Evolutionary conservation across 2,329 filamentous ascomycete species (phyloP).

Genomic region (Lasiodiplodia citricola): DNA sequence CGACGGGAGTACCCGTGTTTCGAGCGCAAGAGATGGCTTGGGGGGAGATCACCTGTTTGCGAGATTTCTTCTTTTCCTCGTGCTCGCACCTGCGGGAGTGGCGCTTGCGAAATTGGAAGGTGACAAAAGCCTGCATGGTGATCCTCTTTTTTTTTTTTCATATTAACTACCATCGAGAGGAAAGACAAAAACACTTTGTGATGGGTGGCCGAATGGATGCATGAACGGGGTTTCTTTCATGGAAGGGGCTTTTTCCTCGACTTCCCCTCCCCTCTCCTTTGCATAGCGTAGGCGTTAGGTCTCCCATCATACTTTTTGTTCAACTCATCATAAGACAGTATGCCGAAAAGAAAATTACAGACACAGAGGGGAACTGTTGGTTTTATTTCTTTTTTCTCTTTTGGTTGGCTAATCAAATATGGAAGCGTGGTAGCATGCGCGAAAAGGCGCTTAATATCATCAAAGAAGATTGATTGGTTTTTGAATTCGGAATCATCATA

Average conservation of each 20-base stretch:
- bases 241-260: background rate
- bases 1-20: no score
- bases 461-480: background rate
- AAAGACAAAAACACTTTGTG: no score
- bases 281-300: constrained; percentile 24
- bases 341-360: background rate
- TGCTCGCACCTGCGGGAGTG: no score
- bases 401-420: background rate
- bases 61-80: background rate
- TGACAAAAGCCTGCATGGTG: no score
- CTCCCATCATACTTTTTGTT: background rate
- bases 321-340: background rate
- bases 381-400: background rate
- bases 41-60: background rate
- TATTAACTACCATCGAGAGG: no score
- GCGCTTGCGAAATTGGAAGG: no score
- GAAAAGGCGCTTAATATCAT: background rate
- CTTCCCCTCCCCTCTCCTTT: background rate
- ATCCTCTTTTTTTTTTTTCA: no score
- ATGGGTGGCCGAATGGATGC: no score
- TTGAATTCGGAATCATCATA: background rate
- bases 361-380: background rate
- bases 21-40: no score
- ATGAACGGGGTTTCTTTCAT: no score
- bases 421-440: background rate